Percentiles rank a stretch among this genome's conserved stretches.
Evolutionary conservation across 2,329 filamentous ascomycete species (phyloP).

Genomic region (Penicillium sp.): DNA sequence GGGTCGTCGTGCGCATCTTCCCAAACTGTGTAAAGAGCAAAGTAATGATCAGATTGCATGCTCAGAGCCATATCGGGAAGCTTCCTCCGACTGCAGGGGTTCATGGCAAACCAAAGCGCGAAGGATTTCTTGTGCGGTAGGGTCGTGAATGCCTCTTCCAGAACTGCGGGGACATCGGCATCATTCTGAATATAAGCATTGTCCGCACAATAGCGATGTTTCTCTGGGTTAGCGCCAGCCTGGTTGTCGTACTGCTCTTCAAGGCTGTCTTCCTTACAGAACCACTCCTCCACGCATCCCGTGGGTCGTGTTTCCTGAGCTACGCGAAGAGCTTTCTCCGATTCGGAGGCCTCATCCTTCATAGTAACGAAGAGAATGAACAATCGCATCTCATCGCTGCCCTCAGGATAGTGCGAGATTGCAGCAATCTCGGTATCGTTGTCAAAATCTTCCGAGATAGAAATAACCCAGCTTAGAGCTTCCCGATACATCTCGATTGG

Average conservation of each 20-base stretch:
- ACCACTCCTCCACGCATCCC: slow-evolving; percentile 46
- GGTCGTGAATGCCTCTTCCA: slow-evolving; percentile 56
- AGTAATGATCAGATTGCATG: slow-evolving; percentile 63
- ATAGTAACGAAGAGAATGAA: slow-evolving; percentile 29
- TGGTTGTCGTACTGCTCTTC: slow-evolving; percentile 50
- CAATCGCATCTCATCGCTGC: slow-evolving; percentile 37
- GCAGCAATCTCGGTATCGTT: slow-evolving; percentile 37
- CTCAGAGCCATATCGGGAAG: slow-evolving; percentile 61
- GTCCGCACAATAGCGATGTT: slow-evolving; percentile 58
- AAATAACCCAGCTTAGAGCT: slow-evolving; percentile 57
- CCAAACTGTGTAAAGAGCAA: slow-evolving; percentile 61
- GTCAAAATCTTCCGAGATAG: slow-evolving; percentile 22
- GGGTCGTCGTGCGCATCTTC: slow-evolving; percentile 55
- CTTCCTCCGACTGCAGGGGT: slow-evolving; percentile 51
- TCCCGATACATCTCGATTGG: slow-evolving; percentile 53
- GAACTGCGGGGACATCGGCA: slow-evolving; percentile 51
- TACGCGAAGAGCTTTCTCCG: slow-evolving; percentile 22
- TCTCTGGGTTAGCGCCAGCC: slow-evolving; percentile 54
- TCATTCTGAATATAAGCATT: slow-evolving; percentile 59
- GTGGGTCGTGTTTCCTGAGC: slow-evolving; percentile 44
- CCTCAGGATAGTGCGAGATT: slow-evolving; percentile 41
- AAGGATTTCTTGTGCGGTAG: slow-evolving; percentile 55
- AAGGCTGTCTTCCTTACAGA: slow-evolving; percentile 42
- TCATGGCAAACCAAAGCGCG: slow-evolving; percentile 60
- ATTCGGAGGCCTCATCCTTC: slow-evolving; percentile 22